Conservation (phyloP, 495 filamentous ascomycete genomes). For the Annulohypoxylon nitens region DNA sequence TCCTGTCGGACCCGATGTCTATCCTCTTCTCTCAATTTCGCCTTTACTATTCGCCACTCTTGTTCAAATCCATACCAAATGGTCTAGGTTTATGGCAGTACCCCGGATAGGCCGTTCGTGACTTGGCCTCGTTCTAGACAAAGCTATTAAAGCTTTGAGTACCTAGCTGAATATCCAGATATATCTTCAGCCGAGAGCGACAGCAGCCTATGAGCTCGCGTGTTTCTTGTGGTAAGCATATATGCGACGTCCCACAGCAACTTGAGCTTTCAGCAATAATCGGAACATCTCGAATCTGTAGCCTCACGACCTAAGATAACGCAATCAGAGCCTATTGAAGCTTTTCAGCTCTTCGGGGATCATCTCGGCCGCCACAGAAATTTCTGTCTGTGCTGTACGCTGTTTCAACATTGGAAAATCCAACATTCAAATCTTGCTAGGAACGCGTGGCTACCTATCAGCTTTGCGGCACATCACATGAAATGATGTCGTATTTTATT, state of each 20-base stretch:
- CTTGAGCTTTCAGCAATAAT: neutral
- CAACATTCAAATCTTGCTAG: slow-evolving; percentile 27
- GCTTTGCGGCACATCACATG: slow-evolving; percentile 40
- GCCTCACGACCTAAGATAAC: slow-evolving; percentile 12
- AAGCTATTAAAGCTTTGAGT: neutral
- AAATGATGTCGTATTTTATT: slow-evolving; percentile 31
- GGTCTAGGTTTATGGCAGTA: slow-evolving; percentile 13
- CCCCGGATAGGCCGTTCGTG: slow-evolving; percentile 2
- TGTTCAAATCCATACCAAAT: neutral
- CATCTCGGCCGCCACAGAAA: slow-evolving; percentile 43
- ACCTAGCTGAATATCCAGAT: slow-evolving; percentile 3
- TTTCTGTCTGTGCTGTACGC: slow-evolving; percentile 22
- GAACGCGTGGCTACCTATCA: slow-evolving; percentile 40
- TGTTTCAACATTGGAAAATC: slow-evolving; percentile 30
- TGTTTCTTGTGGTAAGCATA: neutral
- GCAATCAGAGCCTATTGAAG: slow-evolving; percentile 4
- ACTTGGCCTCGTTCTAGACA: slow-evolving; percentile 4
- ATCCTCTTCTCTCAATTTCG: slow-evolving; percentile 23
- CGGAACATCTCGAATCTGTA: slow-evolving; percentile 7
- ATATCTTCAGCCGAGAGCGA: slow-evolving; percentile 9
- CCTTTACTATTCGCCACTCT: slow-evolving; percentile 1
- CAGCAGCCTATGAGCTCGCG: neutral
- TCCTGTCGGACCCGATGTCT: slow-evolving; percentile 24
- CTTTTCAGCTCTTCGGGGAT: slow-evolving; percentile 31
- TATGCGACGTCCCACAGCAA: neutral